Percentiles rank a stretch among this genome's conserved stretches.
Conservation (phyloP, 805 yeast genomes). For the Wickerhamiella slavikovae region DNA sequence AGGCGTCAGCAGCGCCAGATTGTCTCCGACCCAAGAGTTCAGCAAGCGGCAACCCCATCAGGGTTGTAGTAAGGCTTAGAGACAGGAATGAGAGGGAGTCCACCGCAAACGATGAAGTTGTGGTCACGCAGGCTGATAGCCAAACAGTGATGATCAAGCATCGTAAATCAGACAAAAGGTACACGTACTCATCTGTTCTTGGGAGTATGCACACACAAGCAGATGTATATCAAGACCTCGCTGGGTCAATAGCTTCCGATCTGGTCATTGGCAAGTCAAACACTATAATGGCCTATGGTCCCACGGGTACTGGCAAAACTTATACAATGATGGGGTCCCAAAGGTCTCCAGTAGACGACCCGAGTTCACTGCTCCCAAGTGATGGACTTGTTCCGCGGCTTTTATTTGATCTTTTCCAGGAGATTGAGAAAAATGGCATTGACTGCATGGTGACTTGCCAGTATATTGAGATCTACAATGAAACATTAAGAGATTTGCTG, state of each 20-base stretch:
- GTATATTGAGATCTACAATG: constrained; percentile 80
- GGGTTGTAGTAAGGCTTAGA: no score
- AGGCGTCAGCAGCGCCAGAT: no score
- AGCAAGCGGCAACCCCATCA: no score
- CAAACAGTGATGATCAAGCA: no score
- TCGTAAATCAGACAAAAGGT: no score
- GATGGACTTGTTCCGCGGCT: constrained; percentile 56
- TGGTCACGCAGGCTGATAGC: neutral
- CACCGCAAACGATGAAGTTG: no score
- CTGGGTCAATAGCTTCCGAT: constrained; percentile 50
- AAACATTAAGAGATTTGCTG: constrained; percentile 62
- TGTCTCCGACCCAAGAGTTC: no score
- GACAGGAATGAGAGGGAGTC: no score
- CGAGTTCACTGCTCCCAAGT: constrained; percentile 32
- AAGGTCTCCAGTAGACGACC: constrained; percentile 73
- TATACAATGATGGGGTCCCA: constrained; percentile 74
- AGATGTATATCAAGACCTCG: constrained; percentile 45
- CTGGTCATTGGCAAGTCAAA: constrained; percentile 74
- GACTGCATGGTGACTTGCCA: constrained; percentile 35
- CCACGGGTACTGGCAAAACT: constrained; percentile 94
- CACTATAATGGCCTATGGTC: constrained; percentile 85
- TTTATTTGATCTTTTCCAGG: constrained; percentile 42
- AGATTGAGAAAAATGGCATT: constrained; percentile 35
- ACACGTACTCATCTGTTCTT: no score
- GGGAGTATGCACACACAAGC: no score